A percentile compares a stretch with the other conserved stretches of the same genome.
phyloP scores from a whole-genome alignment of 179 eudicot genomes.

The Spinacia oleracea region DNA sequence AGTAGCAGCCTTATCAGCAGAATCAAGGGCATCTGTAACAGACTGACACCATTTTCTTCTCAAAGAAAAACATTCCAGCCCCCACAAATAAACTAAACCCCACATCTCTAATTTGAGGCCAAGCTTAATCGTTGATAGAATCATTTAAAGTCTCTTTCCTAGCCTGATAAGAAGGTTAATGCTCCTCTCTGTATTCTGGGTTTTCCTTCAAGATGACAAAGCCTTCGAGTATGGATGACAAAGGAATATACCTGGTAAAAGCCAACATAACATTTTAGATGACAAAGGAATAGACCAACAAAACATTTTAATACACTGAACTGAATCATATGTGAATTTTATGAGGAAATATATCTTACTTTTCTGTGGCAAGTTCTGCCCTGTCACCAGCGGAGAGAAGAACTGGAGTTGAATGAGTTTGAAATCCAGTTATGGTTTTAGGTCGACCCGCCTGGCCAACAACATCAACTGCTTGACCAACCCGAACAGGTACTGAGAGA shows the following conservation, averaged over 20 bases:
- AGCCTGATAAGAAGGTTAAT: conserved; percentile 26
- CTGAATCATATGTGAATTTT: not conserved
- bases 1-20: not conserved
- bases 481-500: conserved; percentile 86
- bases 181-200: conserved; percentile 81
- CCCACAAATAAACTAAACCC: not conserved
- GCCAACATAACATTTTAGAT: conserved; percentile 8
- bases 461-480: conserved; percentile 97
- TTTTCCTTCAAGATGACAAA: conserved; percentile 92
- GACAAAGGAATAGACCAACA: no score
- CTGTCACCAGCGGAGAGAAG: conserved; percentile 90
- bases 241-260: conserved; percentile 74
- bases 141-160: not conserved
- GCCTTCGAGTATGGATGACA: conserved; percentile 87
- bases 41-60: not conserved
- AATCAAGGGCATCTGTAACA: not conserved
- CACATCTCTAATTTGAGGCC: not conserved
- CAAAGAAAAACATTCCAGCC: conserved; percentile 1
- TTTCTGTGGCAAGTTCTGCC: conserved; percentile 95
- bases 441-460: conserved; percentile 99
- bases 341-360: conserved; percentile 40
- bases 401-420: conserved; percentile 93
- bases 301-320: no score
- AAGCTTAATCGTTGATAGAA: not conserved
- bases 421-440: conserved; percentile 95